phyloP scores from a whole-genome alignment of 495 filamentous ascomycete species.

The Xylaria flabelliformis region DNA sequence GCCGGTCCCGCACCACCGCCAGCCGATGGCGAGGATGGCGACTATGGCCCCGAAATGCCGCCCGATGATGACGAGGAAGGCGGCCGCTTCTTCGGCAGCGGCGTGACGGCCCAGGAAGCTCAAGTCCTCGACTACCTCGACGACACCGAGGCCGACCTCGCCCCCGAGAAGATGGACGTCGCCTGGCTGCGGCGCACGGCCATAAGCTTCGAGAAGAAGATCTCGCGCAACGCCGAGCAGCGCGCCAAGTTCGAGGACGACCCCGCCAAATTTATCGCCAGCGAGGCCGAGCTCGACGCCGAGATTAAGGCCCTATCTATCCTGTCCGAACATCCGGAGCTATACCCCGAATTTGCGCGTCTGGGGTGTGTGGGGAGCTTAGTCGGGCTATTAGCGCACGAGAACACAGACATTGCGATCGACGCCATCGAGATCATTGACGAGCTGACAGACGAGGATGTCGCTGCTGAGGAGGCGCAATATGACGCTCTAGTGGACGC shows the following conservation, averaged over 20 bases:
- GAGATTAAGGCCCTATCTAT: conserved; percentile 89
- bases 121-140: conserved; percentile 87
- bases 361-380: conserved; percentile 78
- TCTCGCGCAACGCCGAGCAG: conserved; percentile 90
- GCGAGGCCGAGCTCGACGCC: conserved; percentile 89
- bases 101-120: conserved; percentile 78
- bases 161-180: conserved; percentile 77
- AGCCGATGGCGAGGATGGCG: conserved; percentile 51
- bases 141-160: conserved; percentile 47
- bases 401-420: conserved; percentile 97
- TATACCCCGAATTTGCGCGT: conserved; percentile 83
- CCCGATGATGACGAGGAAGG: conserved; percentile 86
- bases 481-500: conserved; percentile 84
- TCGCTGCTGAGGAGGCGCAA: conserved; percentile 80
- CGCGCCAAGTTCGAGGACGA: conserved; percentile 85
- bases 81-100: conserved; percentile 93
- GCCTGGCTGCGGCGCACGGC: conserved; percentile 84
- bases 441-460: conserved; percentile 95
- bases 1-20: conserved; percentile 53
- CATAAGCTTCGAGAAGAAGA: conserved; percentile 87
- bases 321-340: conserved; percentile 81
- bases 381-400: conserved; percentile 84
- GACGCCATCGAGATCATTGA: conserved; percentile 87
- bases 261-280: conserved; percentile 76
- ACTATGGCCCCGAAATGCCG: conserved; percentile 74